phyloP scores from a whole-genome alignment of 352 stramenopile species.

The Pythium diclinum region DNA sequence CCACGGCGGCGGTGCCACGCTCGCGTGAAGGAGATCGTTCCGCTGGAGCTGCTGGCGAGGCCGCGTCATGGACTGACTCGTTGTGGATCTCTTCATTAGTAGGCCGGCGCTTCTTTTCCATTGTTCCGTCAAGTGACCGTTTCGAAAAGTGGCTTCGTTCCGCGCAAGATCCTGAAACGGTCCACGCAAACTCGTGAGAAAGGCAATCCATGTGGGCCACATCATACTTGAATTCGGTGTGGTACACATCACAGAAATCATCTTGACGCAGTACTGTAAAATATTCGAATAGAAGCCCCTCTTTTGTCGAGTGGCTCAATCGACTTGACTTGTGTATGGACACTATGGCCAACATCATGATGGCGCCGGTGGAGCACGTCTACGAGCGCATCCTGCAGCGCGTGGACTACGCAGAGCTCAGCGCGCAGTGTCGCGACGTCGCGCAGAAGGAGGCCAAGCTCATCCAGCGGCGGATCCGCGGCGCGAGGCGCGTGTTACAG shows the following conservation, averaged over 20 bases:
- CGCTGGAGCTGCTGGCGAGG: not conserved
- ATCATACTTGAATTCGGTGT: not conserved
- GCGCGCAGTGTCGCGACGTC: constrained; percentile 7
- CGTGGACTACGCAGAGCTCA: constrained; percentile 18
- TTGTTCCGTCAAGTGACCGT: not conserved
- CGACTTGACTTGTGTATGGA: too few relatives aligned
- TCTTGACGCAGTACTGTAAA: not conserved
- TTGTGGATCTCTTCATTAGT: not conserved
- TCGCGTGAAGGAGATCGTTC: not conserved
- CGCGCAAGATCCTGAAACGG: constrained; percentile 6
- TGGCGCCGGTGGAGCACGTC: constrained; percentile 8
- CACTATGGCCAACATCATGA: not conserved
- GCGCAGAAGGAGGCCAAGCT: not conserved
- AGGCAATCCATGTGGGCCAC: constrained; percentile 1
- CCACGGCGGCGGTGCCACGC: too few relatives aligned
- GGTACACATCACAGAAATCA: not conserved
- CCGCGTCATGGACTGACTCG: not conserved
- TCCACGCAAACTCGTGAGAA: not conserved
- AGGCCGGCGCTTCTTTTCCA: constrained; percentile 8
- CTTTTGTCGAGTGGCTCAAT: too few relatives aligned
- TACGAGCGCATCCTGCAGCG: constrained; percentile 25
- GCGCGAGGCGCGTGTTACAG: constrained; percentile 10
- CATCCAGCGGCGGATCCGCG: constrained; percentile 4
- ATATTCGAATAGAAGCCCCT: too few relatives aligned
- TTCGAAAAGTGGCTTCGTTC: not conserved